Conservation (phyloP, 1,139 yeast species). For the Diutina mesorugosa region DNA sequence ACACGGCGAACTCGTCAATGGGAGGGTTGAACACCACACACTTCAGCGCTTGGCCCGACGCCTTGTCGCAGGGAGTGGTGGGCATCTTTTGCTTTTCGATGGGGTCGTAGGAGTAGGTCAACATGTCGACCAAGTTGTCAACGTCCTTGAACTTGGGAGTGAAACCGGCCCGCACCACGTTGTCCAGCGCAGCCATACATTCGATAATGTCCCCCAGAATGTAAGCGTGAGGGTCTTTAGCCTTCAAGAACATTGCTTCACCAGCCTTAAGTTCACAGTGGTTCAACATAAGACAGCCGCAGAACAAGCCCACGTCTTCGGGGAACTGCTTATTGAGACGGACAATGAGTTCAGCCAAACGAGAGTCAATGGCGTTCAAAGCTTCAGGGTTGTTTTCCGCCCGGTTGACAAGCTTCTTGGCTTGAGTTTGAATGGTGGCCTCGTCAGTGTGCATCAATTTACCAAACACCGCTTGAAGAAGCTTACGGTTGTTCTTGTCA, state of each 20-base stretch:
- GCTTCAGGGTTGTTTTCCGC: constrained; percentile 39
- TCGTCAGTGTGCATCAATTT: constrained; percentile 73
- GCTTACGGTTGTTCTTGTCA: constrained; percentile 41
- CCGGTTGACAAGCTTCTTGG: constrained; percentile 49
- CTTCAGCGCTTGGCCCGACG: constrained; percentile 49
- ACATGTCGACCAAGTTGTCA: constrained; percentile 73
- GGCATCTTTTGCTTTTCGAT: constrained; percentile 91
- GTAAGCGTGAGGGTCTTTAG: constrained; percentile 97
- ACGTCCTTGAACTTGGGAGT: constrained; percentile 98
- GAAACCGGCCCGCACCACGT: constrained; percentile 96
- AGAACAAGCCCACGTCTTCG: constrained; percentile 84
- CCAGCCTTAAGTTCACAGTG: constrained; percentile 79
- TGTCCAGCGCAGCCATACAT: constrained; percentile 99
- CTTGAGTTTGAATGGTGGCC: constrained; percentile 35
- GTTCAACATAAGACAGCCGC: constrained; percentile 87
- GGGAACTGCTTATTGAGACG: constrained; percentile 85
- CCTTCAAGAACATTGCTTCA: constrained; percentile 92
- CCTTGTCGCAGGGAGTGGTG: constrained; percentile 45
- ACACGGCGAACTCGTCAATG: constrained; percentile 86
- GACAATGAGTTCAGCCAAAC: constrained; percentile 57
- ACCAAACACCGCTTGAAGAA: constrained; percentile 65
- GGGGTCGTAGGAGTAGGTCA: constrained; percentile 80
- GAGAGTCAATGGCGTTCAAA: constrained; percentile 29
- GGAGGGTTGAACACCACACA: constrained; percentile 85
- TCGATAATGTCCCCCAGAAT: constrained; percentile 94